Evolutionary conservation across 169 alveolate species (phyloP).

Genomic region (Haemoproteus tartakovskyi): DNA sequence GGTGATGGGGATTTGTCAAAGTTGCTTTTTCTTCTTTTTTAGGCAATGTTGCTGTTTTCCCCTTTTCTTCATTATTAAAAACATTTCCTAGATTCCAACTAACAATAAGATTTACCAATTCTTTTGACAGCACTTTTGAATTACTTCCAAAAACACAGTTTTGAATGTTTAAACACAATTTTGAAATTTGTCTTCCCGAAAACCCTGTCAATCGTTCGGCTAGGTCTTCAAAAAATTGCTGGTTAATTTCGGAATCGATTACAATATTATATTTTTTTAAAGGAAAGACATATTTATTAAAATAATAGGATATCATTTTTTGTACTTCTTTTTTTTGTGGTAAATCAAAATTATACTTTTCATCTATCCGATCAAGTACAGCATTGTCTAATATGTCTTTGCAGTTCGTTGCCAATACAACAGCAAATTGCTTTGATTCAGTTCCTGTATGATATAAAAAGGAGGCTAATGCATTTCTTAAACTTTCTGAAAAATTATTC

Average conservation of each 20-base stretch:
- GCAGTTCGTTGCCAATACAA: constrained; percentile 94
- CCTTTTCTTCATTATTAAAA: background rate
- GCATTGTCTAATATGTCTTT: constrained; percentile 94
- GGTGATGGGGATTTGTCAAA: background rate
- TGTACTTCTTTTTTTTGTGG: constrained; percentile 89
- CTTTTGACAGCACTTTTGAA: constrained; percentile 55
- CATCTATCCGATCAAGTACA: constrained; percentile 93
- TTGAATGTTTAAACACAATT: constrained; percentile 66
- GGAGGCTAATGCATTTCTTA: constrained; percentile 89
- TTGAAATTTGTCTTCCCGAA: constrained; percentile 94
- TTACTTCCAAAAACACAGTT: constrained; percentile 63
- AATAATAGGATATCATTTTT: constrained; percentile 88
- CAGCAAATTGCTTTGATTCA: constrained; percentile 88
- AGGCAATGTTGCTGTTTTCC: background rate
- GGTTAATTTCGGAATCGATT: constrained; percentile 79
- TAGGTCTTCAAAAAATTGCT: constrained; percentile 74
- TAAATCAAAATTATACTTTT: constrained; percentile 90
- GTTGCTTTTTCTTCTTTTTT: background rate
- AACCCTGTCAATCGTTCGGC: constrained; percentile 90
- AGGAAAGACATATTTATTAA: constrained; percentile 85
- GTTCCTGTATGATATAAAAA: constrained; percentile 96
- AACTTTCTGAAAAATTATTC: constrained; percentile 85
- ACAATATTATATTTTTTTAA: constrained; percentile 72
- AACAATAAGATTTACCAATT: constrained; percentile 37
- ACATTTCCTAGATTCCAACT: constrained; percentile 53